Base-by-base conservation (phyloP, 139 green algal species). In the Auxenochlorella protothecoides region DNA sequence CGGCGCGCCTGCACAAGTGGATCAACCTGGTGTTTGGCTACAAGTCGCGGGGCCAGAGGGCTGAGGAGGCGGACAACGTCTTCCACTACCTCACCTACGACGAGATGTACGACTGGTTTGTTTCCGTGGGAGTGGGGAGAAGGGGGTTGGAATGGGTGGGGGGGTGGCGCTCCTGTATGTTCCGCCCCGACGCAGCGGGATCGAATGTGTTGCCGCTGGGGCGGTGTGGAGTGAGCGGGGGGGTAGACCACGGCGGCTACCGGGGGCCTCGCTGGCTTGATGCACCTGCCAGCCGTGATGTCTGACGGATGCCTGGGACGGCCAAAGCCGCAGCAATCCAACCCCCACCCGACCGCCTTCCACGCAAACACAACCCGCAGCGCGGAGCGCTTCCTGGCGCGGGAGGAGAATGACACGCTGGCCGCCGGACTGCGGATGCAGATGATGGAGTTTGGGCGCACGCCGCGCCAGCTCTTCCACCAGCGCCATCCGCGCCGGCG, bases 81-180 rank as follows among this genome's bases (percentile, higher is more conserved):
- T 94, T 93, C 64, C 83, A 91, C 66, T 85, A 78, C 27, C 76
- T 92, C 13, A 93, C 88, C 2, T 90, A 93, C 73, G 88, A 92
- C 53, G 81, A 80, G n/a, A 72, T 74, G 77, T 77, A 54, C 27
- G 7, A 51, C 12, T 74, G 54, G 7, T 71, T 74, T 68, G 53
- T 65, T 55, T 67, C 10, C 65, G 9, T 69, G 65, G 65, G 5
- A 53, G 27, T 13, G 15, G 27, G 27, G 27, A 8, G 6, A 72
- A 10, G 16, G 15, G 7, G 27, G 62, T 72, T 56, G 15, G 15
- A 11, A 69, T 2, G 15, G 57, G 15, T n/a, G 55, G 65, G 15
- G 15, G 15, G 15, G 61, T 2, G 15, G 15, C 61, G n/a, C 15
- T 2, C 61, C 15, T 66, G 15, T 27, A 66, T 66, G n/a, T 27